Evolutionary conservation across 225 moss, liverwort and hornwort species (phyloP).

Genomic region (Physcomitrium patens): DNA sequence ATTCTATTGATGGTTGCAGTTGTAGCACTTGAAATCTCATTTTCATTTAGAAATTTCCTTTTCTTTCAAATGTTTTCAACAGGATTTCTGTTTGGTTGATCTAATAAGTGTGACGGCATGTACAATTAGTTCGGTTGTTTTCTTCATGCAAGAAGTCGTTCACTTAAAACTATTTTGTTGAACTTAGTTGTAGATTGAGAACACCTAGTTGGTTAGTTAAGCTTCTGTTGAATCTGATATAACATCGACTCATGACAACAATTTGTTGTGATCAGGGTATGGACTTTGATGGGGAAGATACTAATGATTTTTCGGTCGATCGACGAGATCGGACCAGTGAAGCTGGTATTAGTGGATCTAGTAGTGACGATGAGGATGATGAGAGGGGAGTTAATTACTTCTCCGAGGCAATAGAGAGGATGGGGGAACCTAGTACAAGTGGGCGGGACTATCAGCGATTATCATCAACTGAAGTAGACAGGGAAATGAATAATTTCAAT

Average conservation of each 20-base stretch:
- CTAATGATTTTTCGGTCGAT: slow-evolving; percentile 56
- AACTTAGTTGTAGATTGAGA: background rate
- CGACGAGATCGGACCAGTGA: slow-evolving; percentile 91
- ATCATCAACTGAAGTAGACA: slow-evolving; percentile 33
- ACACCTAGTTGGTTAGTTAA: background rate
- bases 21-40: background rate
- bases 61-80: background rate
- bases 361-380: slow-evolving; percentile 36
- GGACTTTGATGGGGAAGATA: slow-evolving; percentile 30
- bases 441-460: slow-evolving; percentile 59
- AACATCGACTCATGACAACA: background rate
- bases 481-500: slow-evolving; percentile 4
- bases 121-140: background rate
- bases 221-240: background rate
- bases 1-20: background rate
- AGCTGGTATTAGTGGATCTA: slow-evolving; percentile 90
- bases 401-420: slow-evolving; percentile 69
- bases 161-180: background rate
- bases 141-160: background rate
- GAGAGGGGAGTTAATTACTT: slow-evolving; percentile 38
- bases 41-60: background rate
- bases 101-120: background rate
- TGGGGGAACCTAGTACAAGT: slow-evolving; percentile 91
- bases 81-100: background rate
- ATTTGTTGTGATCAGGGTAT: slow-evolving; percentile 30